Percentiles rank a stretch among this genome's conserved stretches.
phyloP scores from a whole-genome alignment of 192 early-diverging fungal species.

The Coemansia erecta region DNA sequence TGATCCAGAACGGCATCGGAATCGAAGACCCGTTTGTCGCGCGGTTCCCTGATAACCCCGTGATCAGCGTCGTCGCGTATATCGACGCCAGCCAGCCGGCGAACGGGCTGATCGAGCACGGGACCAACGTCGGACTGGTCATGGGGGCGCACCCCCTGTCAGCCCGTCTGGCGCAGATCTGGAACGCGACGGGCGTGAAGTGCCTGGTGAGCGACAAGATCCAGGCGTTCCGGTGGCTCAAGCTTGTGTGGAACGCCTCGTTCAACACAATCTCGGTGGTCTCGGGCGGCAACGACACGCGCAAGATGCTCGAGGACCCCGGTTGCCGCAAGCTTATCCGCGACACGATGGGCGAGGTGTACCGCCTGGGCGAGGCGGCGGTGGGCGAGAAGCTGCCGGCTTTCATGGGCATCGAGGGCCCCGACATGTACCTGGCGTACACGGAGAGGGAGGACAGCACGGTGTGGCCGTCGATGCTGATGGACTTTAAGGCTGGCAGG shows the following conservation, averaged over 20 bases:
- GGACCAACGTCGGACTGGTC: slow-evolving; percentile 32
- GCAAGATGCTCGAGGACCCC: slow-evolving; percentile 54
- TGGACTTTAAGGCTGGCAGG: slow-evolving; percentile 53
- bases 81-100: slow-evolving; percentile 61
- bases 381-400: slow-evolving; percentile 36
- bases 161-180: slow-evolving; percentile 43
- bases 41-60: slow-evolving; percentile 62
- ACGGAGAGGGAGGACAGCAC: slow-evolving; percentile 17
- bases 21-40: slow-evolving; percentile 59
- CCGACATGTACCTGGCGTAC: slow-evolving; percentile 34
- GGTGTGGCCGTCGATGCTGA: slow-evolving; percentile 60
- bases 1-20: slow-evolving; percentile 75
- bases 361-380: slow-evolving; percentile 52
- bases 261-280: slow-evolving; percentile 68
- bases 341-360: slow-evolving; percentile 59
- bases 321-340: slow-evolving; percentile 43
- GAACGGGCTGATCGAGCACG: slow-evolving; percentile 57
- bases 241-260: slow-evolving; percentile 73
- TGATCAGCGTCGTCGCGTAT: slow-evolving; percentile 62
- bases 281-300: slow-evolving; percentile 57
- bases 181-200: slow-evolving; percentile 43
- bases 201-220: slow-evolving; percentile 55
- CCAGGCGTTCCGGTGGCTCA: slow-evolving; percentile 64
- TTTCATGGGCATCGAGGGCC: slow-evolving; percentile 12
- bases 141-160: slow-evolving; percentile 31